Evolutionary conservation across 2,329 filamentous ascomycete species (phyloP).

Genomic region (Berkeleyomyces rouxiae): DNA sequence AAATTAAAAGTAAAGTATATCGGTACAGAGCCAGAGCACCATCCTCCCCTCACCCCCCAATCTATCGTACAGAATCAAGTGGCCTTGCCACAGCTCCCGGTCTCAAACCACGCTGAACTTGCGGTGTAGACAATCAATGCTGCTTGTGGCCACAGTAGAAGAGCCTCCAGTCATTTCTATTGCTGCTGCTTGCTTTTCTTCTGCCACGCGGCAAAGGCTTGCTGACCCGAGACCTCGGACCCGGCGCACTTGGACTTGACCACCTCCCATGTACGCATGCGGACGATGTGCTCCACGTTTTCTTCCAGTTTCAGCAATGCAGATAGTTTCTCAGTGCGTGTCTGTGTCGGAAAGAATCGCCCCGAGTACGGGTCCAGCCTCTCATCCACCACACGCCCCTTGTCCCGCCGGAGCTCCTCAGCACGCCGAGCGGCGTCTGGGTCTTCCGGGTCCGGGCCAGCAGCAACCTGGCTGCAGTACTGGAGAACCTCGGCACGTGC

Average conservation of each 20-base stretch:
- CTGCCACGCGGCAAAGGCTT: conserved; percentile 46
- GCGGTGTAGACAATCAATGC: neutral
- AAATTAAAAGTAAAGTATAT: neutral
- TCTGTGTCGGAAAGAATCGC: conserved; percentile 63
- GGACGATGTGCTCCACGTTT: conserved; percentile 61
- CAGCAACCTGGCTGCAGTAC: conserved; percentile 80
- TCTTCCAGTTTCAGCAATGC: conserved; percentile 57
- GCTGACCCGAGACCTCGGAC: conserved; percentile 21
- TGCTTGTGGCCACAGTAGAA: neutral
- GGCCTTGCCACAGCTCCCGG: neutral
- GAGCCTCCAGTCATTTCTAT: conserved; percentile 6
- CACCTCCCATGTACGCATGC: conserved; percentile 65
- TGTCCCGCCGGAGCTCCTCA: conserved; percentile 50
- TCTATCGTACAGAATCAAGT: neutral
- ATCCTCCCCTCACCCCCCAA: neutral
- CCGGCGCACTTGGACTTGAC: conserved; percentile 59
- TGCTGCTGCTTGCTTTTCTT: conserved; percentile 18
- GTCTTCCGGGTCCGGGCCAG: conserved; percentile 72
- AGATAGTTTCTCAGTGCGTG: conserved; percentile 65
- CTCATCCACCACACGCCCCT: conserved; percentile 67
- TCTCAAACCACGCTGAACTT: neutral
- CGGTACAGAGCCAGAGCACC: neutral
- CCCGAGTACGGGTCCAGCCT: conserved; percentile 81
- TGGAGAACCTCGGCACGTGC: conserved; percentile 64
- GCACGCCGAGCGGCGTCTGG: conserved; percentile 56